These are phyloP conservation scores for Biscogniauxia mediterranea DNA, from an alignment of 2,329 filamentous ascomycete genomes.

Conservation along the genomic window DNA sequence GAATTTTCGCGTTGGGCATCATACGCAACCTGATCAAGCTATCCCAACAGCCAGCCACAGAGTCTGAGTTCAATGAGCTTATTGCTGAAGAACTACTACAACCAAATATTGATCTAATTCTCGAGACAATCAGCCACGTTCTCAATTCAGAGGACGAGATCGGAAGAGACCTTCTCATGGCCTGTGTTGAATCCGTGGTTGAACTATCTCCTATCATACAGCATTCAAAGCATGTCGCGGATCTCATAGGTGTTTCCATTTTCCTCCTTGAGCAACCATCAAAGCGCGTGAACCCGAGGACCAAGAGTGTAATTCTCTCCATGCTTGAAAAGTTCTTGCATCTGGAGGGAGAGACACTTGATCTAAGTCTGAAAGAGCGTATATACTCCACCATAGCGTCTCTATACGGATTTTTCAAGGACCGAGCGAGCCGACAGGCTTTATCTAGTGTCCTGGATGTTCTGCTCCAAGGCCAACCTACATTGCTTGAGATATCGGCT, in stretches of 20 bases:
- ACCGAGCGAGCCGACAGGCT: slow-evolving; percentile 71
- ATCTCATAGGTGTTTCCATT: slow-evolving; percentile 74
- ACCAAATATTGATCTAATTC: slow-evolving; percentile 56
- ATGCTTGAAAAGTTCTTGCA: slow-evolving; percentile 81
- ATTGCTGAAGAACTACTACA: slow-evolving; percentile 56
- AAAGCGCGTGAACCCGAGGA: slow-evolving; percentile 75
- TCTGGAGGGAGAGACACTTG: slow-evolving; percentile 55
- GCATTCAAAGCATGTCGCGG: slow-evolving; percentile 66
- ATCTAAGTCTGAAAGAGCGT: slow-evolving; percentile 56
- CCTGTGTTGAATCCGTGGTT: slow-evolving; percentile 77
- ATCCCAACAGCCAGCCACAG: slow-evolving; percentile 51
- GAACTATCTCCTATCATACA: slow-evolving; percentile 69
- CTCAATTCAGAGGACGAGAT: slow-evolving; percentile 56
- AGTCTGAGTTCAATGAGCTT: slow-evolving; percentile 56
- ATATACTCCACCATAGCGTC: slow-evolving; percentile 75
- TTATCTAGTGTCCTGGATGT: slow-evolving; percentile 71
- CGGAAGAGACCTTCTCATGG: slow-evolving; percentile 73
- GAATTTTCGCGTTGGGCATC: slow-evolving; percentile 75
- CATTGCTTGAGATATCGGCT: slow-evolving; percentile 60
- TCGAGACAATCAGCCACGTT: slow-evolving; percentile 66
- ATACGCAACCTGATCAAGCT: slow-evolving; percentile 66
- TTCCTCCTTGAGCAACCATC: slow-evolving; percentile 84
- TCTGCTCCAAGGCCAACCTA: slow-evolving; percentile 63
- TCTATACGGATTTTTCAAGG: slow-evolving; percentile 87
- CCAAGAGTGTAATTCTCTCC: slow-evolving; percentile 76